Evolutionary conservation across 2,329 filamentous ascomycete genomes (phyloP).

Genomic region (Diaporthe citrichinensis): DNA sequence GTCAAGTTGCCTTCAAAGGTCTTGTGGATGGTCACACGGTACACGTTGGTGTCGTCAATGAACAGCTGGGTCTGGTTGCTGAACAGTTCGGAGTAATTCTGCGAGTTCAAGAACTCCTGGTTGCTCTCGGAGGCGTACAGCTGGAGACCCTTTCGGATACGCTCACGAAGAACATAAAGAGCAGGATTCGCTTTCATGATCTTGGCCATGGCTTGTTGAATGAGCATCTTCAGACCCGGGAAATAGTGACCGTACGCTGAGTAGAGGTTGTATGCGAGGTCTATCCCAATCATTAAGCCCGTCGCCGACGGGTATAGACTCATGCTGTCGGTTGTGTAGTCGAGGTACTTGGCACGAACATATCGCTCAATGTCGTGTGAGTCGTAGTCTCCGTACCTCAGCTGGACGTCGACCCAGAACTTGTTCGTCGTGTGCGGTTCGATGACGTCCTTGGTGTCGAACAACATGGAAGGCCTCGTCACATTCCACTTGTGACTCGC

Average conservation of each 20-base stretch:
- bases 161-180: conserved; percentile 94
- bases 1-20: conserved; percentile 99
- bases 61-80: conserved; percentile 99
- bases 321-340: conserved; percentile 99
- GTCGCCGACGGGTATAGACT: conserved; percentile 98
- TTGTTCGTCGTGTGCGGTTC: conserved; percentile 97
- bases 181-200: conserved; percentile 99
- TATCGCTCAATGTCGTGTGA: conserved; percentile 99
- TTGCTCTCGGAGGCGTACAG: conserved; percentile 98
- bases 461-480: conserved; percentile 90
- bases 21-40: conserved; percentile 99
- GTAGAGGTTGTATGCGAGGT: conserved; percentile 98
- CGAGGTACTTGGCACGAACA: conserved; percentile 96
- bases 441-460: conserved; percentile 96
- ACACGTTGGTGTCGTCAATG: conserved; percentile 99
- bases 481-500: conserved; percentile 99
- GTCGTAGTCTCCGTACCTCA: conserved; percentile 98
- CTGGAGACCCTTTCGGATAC: conserved; percentile 98
- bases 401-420: conserved; percentile 98
- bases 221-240: conserved; percentile 92
- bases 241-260: conserved; percentile 99
- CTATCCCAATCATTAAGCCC: conserved; percentile 97
- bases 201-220: conserved; percentile 99
- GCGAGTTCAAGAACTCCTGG: conserved; percentile 98
- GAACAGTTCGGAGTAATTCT: conserved; percentile 99